phyloP scores from a whole-genome alignment of 139 green algal genomes.

The Nannochloris sp. region DNA sequence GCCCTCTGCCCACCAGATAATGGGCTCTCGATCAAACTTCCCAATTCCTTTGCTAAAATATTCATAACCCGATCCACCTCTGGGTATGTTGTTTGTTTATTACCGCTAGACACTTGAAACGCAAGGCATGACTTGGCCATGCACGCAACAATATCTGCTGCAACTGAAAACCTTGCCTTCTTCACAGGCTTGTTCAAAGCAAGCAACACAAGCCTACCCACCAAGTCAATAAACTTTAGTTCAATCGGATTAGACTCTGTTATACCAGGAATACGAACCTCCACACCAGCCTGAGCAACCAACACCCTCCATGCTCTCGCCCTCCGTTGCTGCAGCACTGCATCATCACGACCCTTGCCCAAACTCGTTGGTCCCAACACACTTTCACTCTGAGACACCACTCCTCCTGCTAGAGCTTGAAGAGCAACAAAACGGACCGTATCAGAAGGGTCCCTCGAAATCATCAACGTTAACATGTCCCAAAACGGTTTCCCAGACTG shows the following conservation, averaged over 20 bases:
- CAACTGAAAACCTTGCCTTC: conserved; percentile 16
- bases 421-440: conserved; percentile 50
- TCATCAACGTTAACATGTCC: conserved; percentile 40
- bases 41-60: conserved; percentile 16
- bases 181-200: conserved; percentile 25
- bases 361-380: conserved; percentile 5
- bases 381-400: conserved; percentile 17
- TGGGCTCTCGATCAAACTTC: conserved; percentile 20
- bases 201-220: conserved; percentile 32
- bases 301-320: conserved; percentile 57
- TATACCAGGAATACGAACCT: conserved; percentile 16
- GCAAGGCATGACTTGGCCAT: conserved; percentile 31
- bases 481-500: conserved; percentile 30
- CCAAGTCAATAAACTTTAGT: conserved; percentile 20
- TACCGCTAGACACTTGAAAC: conserved; percentile 4
- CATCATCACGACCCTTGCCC: conserved; percentile 17
- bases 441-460: conserved; percentile 48
- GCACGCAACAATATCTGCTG: conserved; percentile 6
- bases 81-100: conserved; percentile 10
- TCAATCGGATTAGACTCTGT: conserved; percentile 4
- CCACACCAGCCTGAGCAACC: conserved; percentile 26
- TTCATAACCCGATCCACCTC: conserved; percentile 18
- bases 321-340: conserved; percentile 23
- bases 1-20: conserved; percentile 26
- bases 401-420: conserved; percentile 49